Conservation (phyloP, 257 asterid genomes). For the Coffea eugenioides region DNA sequence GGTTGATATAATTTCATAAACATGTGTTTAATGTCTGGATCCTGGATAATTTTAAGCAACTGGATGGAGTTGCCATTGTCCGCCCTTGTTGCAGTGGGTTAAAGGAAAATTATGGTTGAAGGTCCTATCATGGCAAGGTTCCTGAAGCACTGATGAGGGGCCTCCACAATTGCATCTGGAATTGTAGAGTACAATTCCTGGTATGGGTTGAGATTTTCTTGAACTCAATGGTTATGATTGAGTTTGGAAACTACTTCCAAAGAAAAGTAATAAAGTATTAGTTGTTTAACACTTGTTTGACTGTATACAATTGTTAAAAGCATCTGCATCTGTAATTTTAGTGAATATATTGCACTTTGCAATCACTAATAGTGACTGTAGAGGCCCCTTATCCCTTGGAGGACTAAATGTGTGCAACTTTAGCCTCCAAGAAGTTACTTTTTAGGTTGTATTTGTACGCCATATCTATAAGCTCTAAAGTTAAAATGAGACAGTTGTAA, state of each 20-base stretch:
- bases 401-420: neutral
- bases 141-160: neutral
- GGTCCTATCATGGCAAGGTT: neutral
- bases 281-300: constrained; percentile 30
- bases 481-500: neutral
- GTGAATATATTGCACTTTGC: no score
- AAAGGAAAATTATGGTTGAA: neutral
- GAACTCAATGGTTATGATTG: no score
- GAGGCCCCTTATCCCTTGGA: no score
- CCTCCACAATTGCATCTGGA: no score
- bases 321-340: no score
- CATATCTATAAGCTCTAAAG: neutral
- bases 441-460: neutral
- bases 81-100: neutral
- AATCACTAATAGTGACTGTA: no score
- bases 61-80: neutral
- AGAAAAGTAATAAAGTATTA: constrained; percentile 78
- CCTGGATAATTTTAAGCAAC: neutral
- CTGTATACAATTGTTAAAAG: no score
- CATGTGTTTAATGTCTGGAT: neutral
- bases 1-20: no score
- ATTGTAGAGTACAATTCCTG: no score
- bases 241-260: constrained; percentile 25
- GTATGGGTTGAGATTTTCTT: no score
- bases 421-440: neutral